Conservation (phyloP, 2,329 filamentous ascomycete species). For the Apiospora marii region DNA sequence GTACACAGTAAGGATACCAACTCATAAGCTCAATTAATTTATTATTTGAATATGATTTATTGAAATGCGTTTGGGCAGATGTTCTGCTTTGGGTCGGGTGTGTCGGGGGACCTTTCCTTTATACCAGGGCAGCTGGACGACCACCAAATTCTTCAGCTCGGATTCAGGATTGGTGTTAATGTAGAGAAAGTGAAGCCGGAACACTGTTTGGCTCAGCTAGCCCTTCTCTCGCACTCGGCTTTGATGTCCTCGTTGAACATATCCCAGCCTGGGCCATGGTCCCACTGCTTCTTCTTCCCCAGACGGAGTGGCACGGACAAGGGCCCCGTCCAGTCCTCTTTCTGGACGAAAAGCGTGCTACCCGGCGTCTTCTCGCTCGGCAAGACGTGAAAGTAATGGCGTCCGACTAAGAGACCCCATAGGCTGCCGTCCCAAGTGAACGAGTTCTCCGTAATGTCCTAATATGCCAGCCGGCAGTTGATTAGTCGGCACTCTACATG, state of each 20-base stretch:
- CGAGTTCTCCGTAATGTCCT: constrained; percentile 5
- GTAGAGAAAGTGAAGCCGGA: neutral
- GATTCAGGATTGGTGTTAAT: too few relatives aligned
- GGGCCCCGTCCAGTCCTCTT: neutral
- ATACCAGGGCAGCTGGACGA: neutral
- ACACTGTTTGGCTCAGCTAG: neutral
- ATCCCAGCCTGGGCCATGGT: constrained; percentile 5
- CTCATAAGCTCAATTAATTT: neutral
- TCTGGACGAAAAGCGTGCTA: constrained; percentile 1
- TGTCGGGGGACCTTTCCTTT: neutral
- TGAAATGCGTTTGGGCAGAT: neutral
- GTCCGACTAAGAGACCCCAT: neutral
- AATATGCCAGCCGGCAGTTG: neutral
- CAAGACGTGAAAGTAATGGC: neutral
- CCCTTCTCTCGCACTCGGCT: constrained; percentile 5
- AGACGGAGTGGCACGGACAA: constrained; percentile 13
- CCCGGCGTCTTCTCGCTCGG: constrained; percentile 6
- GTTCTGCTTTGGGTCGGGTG: neutral
- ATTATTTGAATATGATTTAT: neutral
- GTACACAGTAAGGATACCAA: neutral
- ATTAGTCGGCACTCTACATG: neutral
- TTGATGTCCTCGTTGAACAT: constrained; percentile 21
- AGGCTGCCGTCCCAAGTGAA: constrained; percentile 11
- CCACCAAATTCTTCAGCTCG: too few relatives aligned
- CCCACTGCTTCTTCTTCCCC: constrained; percentile 6